Evolutionary conservation across 345 rosid genomes (phyloP).

Genomic region (Turritis glabra): DNA sequence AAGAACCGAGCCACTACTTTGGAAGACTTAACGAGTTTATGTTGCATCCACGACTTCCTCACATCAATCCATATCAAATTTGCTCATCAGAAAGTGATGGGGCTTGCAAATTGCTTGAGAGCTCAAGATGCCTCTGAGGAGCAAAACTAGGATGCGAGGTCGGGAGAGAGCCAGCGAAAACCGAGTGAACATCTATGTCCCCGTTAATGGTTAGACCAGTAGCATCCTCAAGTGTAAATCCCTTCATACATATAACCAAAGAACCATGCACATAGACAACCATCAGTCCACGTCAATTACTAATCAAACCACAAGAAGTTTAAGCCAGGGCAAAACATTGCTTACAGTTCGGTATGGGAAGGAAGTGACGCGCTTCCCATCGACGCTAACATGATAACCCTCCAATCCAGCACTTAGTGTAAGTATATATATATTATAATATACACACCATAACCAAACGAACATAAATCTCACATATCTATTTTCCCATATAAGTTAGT

Average conservation of each 20-base stretch:
- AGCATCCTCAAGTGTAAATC: constrained; percentile 88
- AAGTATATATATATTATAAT: too few species aligned
- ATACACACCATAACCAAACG: too few species aligned
- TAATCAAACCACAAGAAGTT: constrained; percentile 6
- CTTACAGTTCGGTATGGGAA: constrained; percentile 90
- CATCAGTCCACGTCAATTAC: constrained; percentile 18
- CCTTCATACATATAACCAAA: constrained; percentile 47
- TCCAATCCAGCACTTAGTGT: constrained; percentile 85
- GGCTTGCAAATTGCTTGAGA: constrained; percentile 68
- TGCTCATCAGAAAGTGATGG: constrained; percentile 55
- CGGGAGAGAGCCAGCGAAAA: constrained; percentile 80
- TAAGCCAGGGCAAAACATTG: background rate
- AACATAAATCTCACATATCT: too few species aligned
- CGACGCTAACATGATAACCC: constrained; percentile 81
- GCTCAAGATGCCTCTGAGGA: constrained; percentile 73
- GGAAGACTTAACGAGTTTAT: constrained; percentile 67
- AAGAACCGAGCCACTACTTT: constrained; percentile 80
- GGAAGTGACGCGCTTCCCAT: constrained; percentile 82
- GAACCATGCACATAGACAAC: background rate
- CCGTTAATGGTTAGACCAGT: constrained; percentile 77
- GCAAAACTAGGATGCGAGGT: constrained; percentile 68
- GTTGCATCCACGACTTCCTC: constrained; percentile 93
- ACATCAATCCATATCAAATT: constrained; percentile 80
- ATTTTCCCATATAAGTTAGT: too few species aligned
- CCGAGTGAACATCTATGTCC: constrained; percentile 68